Percentiles rank a stretch among this genome's conserved stretches.
Conservation (phyloP, 768 basidiomycete genomes). For the Filobasidium wieringae region DNA sequence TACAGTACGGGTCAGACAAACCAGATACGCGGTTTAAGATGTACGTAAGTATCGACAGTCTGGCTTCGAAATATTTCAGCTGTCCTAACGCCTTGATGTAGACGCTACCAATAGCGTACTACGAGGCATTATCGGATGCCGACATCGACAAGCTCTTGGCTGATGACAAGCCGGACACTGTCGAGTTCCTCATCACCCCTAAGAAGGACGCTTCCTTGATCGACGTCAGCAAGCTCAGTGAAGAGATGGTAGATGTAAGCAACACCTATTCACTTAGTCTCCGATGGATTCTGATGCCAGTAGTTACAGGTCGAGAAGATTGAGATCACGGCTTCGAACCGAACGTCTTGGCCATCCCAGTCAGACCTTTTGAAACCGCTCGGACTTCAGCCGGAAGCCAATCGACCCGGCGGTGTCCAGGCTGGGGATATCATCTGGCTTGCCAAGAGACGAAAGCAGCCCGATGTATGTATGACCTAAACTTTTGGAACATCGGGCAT, state of each 20-base stretch:
- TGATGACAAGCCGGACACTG: conserved; percentile 29
- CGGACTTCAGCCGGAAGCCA: conserved; percentile 22
- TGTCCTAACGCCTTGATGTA: conserved; percentile 1
- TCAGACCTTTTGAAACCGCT: conserved; percentile 24
- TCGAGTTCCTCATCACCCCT: conserved; percentile 35
- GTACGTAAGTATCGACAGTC: conserved; percentile 49
- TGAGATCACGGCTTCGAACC: conserved; percentile 27
- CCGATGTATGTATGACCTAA: conserved; percentile 24
- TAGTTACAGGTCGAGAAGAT: conserved; percentile 28
- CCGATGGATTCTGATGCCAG: background rate
- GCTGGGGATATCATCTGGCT: conserved; percentile 37
- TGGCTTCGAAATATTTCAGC: background rate
- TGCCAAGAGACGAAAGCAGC: conserved; percentile 33
- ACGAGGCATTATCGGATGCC: conserved; percentile 32
- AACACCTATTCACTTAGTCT: background rate
- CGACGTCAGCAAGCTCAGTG: conserved; percentile 8
- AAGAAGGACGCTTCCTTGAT: conserved; percentile 22
- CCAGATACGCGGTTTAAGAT: conserved; percentile 81
- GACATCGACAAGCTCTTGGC: conserved; percentile 33
- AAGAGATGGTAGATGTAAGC: conserved; percentile 11
- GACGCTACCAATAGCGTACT: conserved; percentile 38
- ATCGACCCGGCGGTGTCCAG: conserved; percentile 25
- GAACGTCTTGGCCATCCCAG: conserved; percentile 28
- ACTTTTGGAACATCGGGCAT: background rate
- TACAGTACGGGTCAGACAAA: conserved; percentile 83